A percentile compares a stretch with the other conserved stretches of the same genome.
phyloP scores from a whole-genome alignment of 2,329 filamentous ascomycete species.

The Fusarium metavorans region DNA sequence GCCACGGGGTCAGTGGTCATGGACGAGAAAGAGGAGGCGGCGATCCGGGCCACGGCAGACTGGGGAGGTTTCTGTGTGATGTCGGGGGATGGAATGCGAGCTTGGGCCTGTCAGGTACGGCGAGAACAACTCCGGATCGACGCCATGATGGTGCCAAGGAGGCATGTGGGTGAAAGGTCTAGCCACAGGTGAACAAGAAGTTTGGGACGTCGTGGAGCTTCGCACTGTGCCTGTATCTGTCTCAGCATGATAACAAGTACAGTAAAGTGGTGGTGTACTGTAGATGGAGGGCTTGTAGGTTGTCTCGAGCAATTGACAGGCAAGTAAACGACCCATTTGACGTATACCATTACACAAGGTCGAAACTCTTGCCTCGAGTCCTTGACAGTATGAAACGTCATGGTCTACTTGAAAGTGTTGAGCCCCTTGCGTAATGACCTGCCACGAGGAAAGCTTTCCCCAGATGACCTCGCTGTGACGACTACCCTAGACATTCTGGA shows the following conservation, averaged over 20 bases:
- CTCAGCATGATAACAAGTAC: background rate
- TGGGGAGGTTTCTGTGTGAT: background rate
- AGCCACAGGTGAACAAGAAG: background rate
- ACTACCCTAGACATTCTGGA: slow-evolving; percentile 27
- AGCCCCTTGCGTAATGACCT: slow-evolving; percentile 32
- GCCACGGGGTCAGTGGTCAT: slow-evolving; percentile 25
- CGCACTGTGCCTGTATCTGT: slow-evolving; percentile 22
- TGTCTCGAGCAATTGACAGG: slow-evolving; percentile 26
- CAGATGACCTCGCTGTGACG: slow-evolving; percentile 22
- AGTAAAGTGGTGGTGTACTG: slow-evolving; percentile 11
- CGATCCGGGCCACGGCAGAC: background rate
- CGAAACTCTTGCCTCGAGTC: background rate
- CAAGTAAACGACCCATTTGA: slow-evolving; percentile 11
- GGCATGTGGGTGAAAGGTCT: slow-evolving; percentile 13
- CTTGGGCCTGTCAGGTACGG: slow-evolving; percentile 15
- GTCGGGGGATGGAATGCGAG: slow-evolving; percentile 22
- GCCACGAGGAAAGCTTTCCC: slow-evolving; percentile 16
- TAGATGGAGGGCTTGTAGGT: background rate
- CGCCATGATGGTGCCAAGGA: slow-evolving; percentile 9
- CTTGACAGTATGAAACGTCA: slow-evolving; percentile 1
- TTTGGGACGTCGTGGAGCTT: background rate
- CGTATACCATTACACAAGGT: slow-evolving; percentile 9
- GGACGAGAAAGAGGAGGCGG: background rate
- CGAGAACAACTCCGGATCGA: slow-evolving; percentile 6
- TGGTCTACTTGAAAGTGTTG: slow-evolving; percentile 18